Conservation (phyloP, 2,329 filamentous ascomycete genomes). For the Sclerotinia glacialis region DNA sequence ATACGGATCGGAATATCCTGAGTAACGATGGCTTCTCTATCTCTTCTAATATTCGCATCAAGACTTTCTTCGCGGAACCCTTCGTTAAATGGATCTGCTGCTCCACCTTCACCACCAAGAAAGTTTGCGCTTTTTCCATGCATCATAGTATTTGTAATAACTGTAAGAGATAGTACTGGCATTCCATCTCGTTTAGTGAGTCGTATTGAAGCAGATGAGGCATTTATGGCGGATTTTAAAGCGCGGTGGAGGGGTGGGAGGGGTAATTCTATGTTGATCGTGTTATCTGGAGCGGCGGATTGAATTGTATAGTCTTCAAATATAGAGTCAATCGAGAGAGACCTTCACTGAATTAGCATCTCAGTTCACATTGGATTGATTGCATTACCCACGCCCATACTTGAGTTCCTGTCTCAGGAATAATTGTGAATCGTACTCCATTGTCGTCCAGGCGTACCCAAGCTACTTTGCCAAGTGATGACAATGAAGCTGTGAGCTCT, state of each 20-base stretch:
- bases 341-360: slow-evolving; percentile 41
- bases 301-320: slow-evolving; percentile 84
- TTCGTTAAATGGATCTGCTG: slow-evolving; percentile 48
- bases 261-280: slow-evolving; percentile 94
- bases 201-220: slow-evolving; percentile 77
- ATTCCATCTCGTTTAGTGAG: slow-evolving; percentile 90
- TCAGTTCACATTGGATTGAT: slow-evolving; percentile 36
- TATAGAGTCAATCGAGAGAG: slow-evolving; percentile 71
- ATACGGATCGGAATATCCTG: slow-evolving; percentile 96
- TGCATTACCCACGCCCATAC: slow-evolving; percentile 79
- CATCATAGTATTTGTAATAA: slow-evolving; percentile 69
- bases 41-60: slow-evolving; percentile 58
- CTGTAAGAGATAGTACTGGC: slow-evolving; percentile 84
- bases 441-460: slow-evolving; percentile 73
- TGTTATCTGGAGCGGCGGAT: slow-evolving; percentile 76
- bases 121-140: slow-evolving; percentile 45
- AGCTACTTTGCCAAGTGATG: slow-evolving; percentile 49
- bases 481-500: slow-evolving; percentile 64
- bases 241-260: slow-evolving; percentile 84
- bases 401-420: slow-evolving; percentile 90
- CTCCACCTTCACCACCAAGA: slow-evolving; percentile 31
- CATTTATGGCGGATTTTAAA: slow-evolving; percentile 82
- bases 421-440: slow-evolving; percentile 88
- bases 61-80: slow-evolving; percentile 50
- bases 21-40: slow-evolving; percentile 87